phyloP scores from a whole-genome alignment of 2,329 filamentous ascomycete species.

The Nakataea oryzae region DNA sequence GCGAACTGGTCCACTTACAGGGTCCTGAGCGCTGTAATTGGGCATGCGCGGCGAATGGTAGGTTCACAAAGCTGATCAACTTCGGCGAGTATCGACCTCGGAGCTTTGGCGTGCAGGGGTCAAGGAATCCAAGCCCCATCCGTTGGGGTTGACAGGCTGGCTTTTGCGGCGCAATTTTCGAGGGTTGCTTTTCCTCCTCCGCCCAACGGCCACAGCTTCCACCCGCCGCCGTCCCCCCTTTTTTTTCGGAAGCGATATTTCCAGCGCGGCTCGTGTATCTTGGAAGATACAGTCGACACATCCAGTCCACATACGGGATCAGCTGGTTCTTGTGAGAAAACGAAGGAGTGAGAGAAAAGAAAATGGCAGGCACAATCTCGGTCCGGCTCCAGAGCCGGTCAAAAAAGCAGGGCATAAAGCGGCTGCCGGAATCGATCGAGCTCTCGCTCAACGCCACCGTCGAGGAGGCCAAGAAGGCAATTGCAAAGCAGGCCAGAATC shows the following conservation, averaged over 20 bases:
- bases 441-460: slow-evolving; percentile 41
- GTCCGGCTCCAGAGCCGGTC: slow-evolving; percentile 28
- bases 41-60: too few species aligned
- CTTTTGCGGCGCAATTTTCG: neutral
- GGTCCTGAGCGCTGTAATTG: neutral
- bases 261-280: neutral
- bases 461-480: slow-evolving; percentile 46
- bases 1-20: neutral
- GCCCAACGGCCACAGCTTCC: too few species aligned
- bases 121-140: neutral
- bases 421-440: slow-evolving; percentile 40
- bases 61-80: too few species aligned
- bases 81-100: too few species aligned
- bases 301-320: neutral
- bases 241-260: neutral
- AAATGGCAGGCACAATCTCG: neutral
- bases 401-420: slow-evolving; percentile 40
- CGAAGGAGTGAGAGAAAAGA: too few species aligned
- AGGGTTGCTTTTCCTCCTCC: neutral
- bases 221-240: too few species aligned
- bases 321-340: neutral
- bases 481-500: slow-evolving; percentile 41
- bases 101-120: too few species aligned
- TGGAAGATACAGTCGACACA: neutral
- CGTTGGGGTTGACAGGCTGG: neutral